A percentile compares a stretch with the other conserved stretches of the same genome.
Conservation (phyloP, 1,139 yeast genomes). For the Geotrichum bryndzae region DNA sequence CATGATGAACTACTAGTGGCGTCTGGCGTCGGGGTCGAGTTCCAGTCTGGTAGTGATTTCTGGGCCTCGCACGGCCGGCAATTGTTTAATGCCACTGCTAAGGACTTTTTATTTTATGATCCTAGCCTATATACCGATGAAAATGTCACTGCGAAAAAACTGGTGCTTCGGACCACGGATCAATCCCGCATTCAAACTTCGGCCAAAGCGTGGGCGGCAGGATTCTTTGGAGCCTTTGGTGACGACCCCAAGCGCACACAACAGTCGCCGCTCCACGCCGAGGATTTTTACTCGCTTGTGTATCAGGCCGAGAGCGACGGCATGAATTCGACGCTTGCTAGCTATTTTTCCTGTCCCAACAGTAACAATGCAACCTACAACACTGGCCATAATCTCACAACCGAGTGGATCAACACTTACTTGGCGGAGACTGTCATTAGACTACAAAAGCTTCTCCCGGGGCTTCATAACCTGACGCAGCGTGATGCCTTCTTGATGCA, state of each 20-base stretch:
- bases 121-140: slow-evolving; percentile 29
- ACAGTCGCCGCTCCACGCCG: slow-evolving; percentile 8
- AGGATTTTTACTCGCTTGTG: slow-evolving; percentile 31
- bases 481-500: slow-evolving; percentile 40
- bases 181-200: slow-evolving; percentile 40
- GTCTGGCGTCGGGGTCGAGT: slow-evolving; percentile 38
- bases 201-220: slow-evolving; percentile 43
- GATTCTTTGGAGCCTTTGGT: slow-evolving; percentile 39
- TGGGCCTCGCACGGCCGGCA: slow-evolving; percentile 41
- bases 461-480: slow-evolving; percentile 36
- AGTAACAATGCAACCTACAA: slow-evolving; percentile 26
- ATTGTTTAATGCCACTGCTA: slow-evolving; percentile 32
- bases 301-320: slow-evolving; percentile 35
- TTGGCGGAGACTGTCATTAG: slow-evolving; percentile 41
- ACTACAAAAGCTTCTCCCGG: slow-evolving; percentile 41
- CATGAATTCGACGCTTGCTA: slow-evolving; percentile 41
- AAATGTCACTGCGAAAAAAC: slow-evolving; percentile 32
- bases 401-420: slow-evolving; percentile 37
- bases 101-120: slow-evolving; percentile 25
- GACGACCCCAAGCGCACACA: slow-evolving; percentile 23
- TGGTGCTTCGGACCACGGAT: slow-evolving; percentile 37
- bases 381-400: slow-evolving; percentile 24
- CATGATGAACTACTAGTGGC: slow-evolving; percentile 36
- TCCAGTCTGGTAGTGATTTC: slow-evolving; percentile 36
- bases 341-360: slow-evolving; percentile 39